Base-by-base conservation (phyloP, 2,329 filamentous ascomycete genomes). In the Pseudogymnoascus sp. region DNA sequence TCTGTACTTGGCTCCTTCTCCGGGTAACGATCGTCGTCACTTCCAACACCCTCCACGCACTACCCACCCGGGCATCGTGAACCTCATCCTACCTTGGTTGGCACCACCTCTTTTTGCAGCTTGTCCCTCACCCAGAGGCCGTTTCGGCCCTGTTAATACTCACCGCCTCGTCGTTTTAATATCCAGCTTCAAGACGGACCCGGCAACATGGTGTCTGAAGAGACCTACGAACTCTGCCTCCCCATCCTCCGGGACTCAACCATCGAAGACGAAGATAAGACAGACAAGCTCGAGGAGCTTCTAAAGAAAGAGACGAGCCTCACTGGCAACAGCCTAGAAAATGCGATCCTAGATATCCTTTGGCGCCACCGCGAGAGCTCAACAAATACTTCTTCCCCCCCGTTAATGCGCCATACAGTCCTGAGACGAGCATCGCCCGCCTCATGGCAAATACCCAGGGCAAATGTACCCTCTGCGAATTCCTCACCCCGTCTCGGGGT, bases 251-350 rank as follows among this genome's bases (percentile, higher is more conserved):
- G 95, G 78, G 88, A 97, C 77, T 79, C 86, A 64, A 81, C 82
- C 63, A 81, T 96, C 66, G 91, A 96, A 71, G 95, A 97, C 67
- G 95, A 99, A 77, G 93, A 97, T 73, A 96, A 95, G 81, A 93
- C 90, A 59, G 93, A 97, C 76, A 90, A 85, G 77, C 81, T 97
- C 62, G 93, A 97, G 78, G 89, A 92, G 68, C 81, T 97, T 62
- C 81, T 97, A 71, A 88, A 86, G 76, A 87, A 86, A 69, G 86
- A 93, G 77, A 92, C 91, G 6, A 83, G 81, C 31, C 80, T 97
- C 68, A 84, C 83, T 16, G 93, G 92, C 64, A 80, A 86, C 68
- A 83, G 87, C 21, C 83, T 97, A 62, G 95, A 97, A 73, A 95
- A 97, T 79, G 89, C 89, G 40, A 87, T 97, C 63, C 81, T 99